Base-by-base conservation (phyloP, 768 basidiomycete species). In the Termitomyces sp. region DNA sequence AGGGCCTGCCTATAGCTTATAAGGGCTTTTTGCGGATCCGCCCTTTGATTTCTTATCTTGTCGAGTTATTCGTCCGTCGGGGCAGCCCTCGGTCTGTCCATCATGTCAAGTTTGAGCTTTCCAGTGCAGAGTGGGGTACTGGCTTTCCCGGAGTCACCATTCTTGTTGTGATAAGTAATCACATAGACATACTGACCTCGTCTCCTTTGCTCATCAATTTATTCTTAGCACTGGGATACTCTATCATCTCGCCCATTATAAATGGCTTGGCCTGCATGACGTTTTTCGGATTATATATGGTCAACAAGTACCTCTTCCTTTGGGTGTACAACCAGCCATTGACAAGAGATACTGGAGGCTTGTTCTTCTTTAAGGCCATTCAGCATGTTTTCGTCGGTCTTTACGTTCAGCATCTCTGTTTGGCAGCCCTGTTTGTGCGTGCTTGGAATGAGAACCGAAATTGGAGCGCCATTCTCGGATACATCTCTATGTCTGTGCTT, bases 301-400 rank as follows among this genome's bases (percentile, higher is more conserved):
- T n/a, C n/a, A n/a, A n/a, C n/a, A n/a, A n/a, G n/a, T n/a, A n/a
- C n/a, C n/a, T n/a, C n/a, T n/a, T n/a, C n/a, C n/a, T n/a, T n/a
- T n/a, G n/a, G n/a, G n/a, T n/a, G n/a, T n/a, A n/a, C n/a, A n/a
- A n/a, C n/a, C n/a, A n/a, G n/a, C n/a, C n/a, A n/a, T n/a, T n/a
- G n/a, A n/a, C n/a, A n/a, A n/a, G n/a, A n/a, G n/a, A n/a, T n/a
- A n/a, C n/a, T n/a, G n/a, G n/a, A n/a, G n/a, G 97, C 0, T 68
- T 92, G 50, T 98, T 97, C 79, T 98, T 94, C 80, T 94, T 94
- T 22, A 91, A 87, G 71, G 96, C 97, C 5, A 83, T 98, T 28
- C 86, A 91, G 50, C 97, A 98, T 66, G 67, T 96, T 32, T 98
- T 98, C 63, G 92, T 94, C 20, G 97, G 96, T 3, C 65, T 98